Percentiles rank a stretch among this genome's conserved stretches.
Conservation (phyloP, 805 yeast genomes). For the Metschnikowia matae region DNA sequence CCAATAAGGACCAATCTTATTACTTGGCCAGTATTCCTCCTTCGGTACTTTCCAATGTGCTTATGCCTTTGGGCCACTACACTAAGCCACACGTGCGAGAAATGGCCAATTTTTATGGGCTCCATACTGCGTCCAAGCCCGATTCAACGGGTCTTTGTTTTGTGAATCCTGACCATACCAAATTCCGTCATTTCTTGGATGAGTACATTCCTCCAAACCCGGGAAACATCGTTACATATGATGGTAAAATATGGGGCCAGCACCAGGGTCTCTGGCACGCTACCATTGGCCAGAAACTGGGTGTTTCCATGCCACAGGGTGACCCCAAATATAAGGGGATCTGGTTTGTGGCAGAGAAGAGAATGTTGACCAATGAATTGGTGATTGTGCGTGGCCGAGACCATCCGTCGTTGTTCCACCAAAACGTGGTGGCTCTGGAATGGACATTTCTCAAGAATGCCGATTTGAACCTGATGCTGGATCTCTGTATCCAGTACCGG, state of each 20-base stretch:
- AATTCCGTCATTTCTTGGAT: constrained; percentile 65
- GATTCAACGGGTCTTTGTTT: constrained; percentile 96
- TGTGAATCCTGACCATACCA: constrained; percentile 60
- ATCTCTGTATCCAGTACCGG: constrained; percentile 57
- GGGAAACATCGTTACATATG: constrained; percentile 76
- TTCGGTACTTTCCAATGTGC: constrained; percentile 41
- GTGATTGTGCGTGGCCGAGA: constrained; percentile 73
- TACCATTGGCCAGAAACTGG: constrained; percentile 87
- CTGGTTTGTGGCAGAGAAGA: constrained; percentile 84
- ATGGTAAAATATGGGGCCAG: constrained; percentile 70
- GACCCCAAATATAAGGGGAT: constrained; percentile 68
- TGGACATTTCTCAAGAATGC: constrained; percentile 47
- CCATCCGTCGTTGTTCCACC: constrained; percentile 50
- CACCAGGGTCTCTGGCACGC: constrained; percentile 92
- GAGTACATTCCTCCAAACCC: constrained; percentile 71
- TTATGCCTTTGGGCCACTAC: constrained; percentile 80
- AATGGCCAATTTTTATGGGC: constrained; percentile 50
- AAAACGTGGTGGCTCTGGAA: constrained; percentile 37
- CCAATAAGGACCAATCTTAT: constrained; percentile 82
- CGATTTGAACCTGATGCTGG: not conserved
- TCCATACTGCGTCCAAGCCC: constrained; percentile 71
- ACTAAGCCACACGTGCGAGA: constrained; percentile 71
- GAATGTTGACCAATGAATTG: constrained; percentile 59
- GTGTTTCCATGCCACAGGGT: constrained; percentile 86
- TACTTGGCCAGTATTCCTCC: constrained; percentile 68